Evolutionary conservation across 2,329 filamentous ascomycete species (phyloP).

Genomic region (Aspergillus terreus): DNA sequence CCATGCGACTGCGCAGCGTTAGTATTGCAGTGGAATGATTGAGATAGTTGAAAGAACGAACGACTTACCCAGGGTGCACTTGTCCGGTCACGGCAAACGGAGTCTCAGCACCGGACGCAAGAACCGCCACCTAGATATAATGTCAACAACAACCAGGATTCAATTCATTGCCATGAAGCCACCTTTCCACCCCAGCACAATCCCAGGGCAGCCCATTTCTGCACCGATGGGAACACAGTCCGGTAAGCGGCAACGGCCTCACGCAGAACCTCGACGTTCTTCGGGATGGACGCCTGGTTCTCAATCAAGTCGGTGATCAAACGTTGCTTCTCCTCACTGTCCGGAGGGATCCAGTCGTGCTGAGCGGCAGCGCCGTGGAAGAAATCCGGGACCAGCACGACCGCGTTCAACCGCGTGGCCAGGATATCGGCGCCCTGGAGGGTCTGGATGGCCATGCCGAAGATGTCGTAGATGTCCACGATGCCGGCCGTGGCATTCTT

Average conservation of each 20-base stretch:
- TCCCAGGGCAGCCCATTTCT: conserved; percentile 60
- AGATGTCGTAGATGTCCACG: conserved; percentile 63
- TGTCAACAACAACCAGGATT: neutral
- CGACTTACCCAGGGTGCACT: conserved; percentile 31
- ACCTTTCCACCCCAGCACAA: conserved; percentile 73
- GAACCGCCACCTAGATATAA: conserved; percentile 21
- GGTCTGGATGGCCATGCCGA: conserved; percentile 63
- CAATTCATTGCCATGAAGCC: too few species aligned
- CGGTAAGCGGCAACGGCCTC: conserved; percentile 44
- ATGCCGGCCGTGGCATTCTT: conserved; percentile 54
- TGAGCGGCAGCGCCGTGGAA: conserved; percentile 44
- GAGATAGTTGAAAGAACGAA: neutral
- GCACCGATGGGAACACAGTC: conserved; percentile 52
- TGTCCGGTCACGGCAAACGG: conserved; percentile 47
- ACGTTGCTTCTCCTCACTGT: conserved; percentile 62
- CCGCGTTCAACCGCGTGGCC: conserved; percentile 32
- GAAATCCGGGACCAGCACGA: conserved; percentile 42
- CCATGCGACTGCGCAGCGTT: conserved; percentile 29
- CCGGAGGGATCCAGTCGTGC: conserved; percentile 54
- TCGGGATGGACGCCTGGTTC: conserved; percentile 30
- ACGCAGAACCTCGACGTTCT: conserved; percentile 29
- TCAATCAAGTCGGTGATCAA: conserved; percentile 57
- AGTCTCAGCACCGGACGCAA: conserved; percentile 49
- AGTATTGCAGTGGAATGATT: conserved; percentile 9
- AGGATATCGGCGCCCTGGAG: conserved; percentile 63